Conservation (phyloP, 2,329 filamentous ascomycete species). For the Phyllosticta paracitricarpa region DNA sequence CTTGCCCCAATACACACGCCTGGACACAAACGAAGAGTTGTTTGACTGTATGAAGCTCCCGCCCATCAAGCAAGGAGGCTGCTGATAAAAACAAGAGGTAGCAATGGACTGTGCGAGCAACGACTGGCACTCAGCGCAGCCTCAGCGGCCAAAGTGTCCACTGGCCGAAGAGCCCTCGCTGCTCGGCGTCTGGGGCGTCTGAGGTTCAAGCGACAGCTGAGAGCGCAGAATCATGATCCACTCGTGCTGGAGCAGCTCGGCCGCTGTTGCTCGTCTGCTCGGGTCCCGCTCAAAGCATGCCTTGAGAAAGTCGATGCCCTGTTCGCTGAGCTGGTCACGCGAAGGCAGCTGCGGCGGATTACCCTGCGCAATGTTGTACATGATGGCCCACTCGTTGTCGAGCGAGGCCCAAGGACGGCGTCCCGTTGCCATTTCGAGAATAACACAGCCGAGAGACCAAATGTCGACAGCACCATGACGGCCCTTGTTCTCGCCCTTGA, state of each 20-base stretch:
- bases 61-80: background rate
- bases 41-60: background rate
- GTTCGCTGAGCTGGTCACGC: conserved; percentile 69
- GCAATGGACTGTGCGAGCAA: background rate
- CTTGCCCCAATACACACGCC: background rate
- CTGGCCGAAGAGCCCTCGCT: conserved; percentile 14
- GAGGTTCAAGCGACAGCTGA: conserved; percentile 38
- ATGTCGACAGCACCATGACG: conserved; percentile 84
- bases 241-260: conserved; percentile 86
- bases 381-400: conserved; percentile 99
- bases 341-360: conserved; percentile 81
- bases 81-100: background rate
- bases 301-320: conserved; percentile 79
- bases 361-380: conserved; percentile 99
- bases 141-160: background rate
- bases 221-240: conserved; percentile 55
- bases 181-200: conserved; percentile 33
- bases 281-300: conserved; percentile 84
- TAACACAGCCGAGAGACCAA: conserved; percentile 93
- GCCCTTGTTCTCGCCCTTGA: conserved; percentile 69
- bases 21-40: background rate
- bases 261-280: conserved; percentile 64
- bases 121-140: background rate
- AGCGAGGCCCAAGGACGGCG: conserved; percentile 88
- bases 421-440: conserved; percentile 95